Evolutionary conservation across 176 grass and related monocot genomes (phyloP), one percentile per base, ranked within the genome.

Genomic region (Bromus sterilis): DNA sequence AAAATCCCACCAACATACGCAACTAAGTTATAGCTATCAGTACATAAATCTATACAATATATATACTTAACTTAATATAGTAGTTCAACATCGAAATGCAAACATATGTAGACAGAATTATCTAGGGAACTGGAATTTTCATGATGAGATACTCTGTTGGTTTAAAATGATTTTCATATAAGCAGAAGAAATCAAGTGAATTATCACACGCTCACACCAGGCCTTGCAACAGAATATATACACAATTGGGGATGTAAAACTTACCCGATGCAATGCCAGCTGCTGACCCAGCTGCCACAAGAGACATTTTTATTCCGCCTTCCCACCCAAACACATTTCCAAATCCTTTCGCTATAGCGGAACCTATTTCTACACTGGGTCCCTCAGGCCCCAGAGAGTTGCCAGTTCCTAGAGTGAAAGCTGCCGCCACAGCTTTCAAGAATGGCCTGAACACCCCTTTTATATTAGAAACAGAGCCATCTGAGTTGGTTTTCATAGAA

Each of bases 361-460:
- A 94, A 66, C 95, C 95, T 68, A 98, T 98, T 53, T 98, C 92
- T 9, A 98, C 95, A 72, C 92, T 98, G 48, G 92, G 95, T 41
- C 95, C 95, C 80, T 98, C 95, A 30, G 95, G 95, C 9, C 95
- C 95, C 67, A 98, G 84, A 43, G 95, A 94, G 77, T 98, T 98
- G 34, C 90, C 95, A 26, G 95, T 98, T 86, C 95, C 90, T 30
- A 98, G 92, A 0, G 95, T 98, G 71, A 98, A 88, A 71, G 95
- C 87, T 89, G 92, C 95, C 29, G 88, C 88, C 60, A 91, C 29
- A 11, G 92, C 88, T 87, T 98, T 98, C 84, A 98, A 76, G 67
- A 91, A 70, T 81, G 90, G 90, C 74, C 85, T 84, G 41, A 89
- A 79, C 26, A 83, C 82, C 66, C 82, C 77, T 65, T 59, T 93